Base-by-base conservation (phyloP, 2,329 filamentous ascomycete species). In the Fusarium xylarioides region DNA sequence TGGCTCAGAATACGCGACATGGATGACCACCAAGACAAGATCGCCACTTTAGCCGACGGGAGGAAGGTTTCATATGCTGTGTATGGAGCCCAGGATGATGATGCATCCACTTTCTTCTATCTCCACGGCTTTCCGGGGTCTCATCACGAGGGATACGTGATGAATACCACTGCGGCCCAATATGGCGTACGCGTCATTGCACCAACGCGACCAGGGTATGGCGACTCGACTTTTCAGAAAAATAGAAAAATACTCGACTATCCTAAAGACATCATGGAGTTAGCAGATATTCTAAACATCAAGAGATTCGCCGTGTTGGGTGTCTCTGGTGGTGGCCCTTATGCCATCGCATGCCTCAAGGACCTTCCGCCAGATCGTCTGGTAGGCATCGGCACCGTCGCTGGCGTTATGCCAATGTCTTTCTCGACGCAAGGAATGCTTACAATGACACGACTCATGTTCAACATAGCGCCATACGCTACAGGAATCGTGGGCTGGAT, bases 71-170 rank as follows among this genome's bases (percentile, higher is more conserved):
- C 66, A 4, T 73, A 74, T n/a, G 46, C 70, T 3, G 57, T 71
- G 1, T 74, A 71, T 21, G 70, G 70, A 30, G 12, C 21, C 1
- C 62, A 74, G 28, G 43, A 61, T 16, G 16, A 40, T 4, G 14
- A 55, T 23, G 50, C 70, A 19, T 66, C 66, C 1, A 74, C 70
- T 4, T 11, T 30, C 3, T 71, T 73, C 12, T 64, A 73, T 47
- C 56, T 74, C 8, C 70, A 73, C 14, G 70, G 70, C 1, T 73
- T 68, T 7, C 70, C 70, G 3, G 70, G 70, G 2, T 68, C 70
- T 58, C 70, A 73, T 14, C 66, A 73, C 19, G 70, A 73, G 34
- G 70, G 28, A 11, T 68, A 58, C 21, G 6, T 54, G 30, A 53
- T 37, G 5, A 66, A 55, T 11, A 26, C 11, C 47, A 12, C 70